These are phyloP conservation scores for Fusarium veterinarium DNA, from an alignment of 2,329 filamentous ascomycete genomes.

Conservation along the genomic window DNA sequence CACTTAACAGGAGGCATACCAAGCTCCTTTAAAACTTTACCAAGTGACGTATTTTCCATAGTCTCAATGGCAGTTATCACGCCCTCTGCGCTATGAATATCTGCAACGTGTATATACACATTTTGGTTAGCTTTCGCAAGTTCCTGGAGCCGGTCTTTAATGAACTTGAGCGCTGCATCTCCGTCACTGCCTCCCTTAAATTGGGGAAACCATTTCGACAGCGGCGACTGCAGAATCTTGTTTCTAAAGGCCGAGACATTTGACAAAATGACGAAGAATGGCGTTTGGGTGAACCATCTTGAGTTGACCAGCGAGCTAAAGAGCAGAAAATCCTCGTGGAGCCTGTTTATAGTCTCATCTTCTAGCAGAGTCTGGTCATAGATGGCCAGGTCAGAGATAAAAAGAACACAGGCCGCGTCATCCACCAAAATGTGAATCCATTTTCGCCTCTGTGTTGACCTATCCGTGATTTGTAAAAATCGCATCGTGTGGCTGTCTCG, in stretches of 20 bases:
- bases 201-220: not conserved
- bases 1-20: too few species aligned
- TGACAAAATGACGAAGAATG: not conserved
- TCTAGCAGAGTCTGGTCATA: not conserved
- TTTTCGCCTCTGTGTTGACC: not conserved
- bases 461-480: not conserved
- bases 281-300: not conserved
- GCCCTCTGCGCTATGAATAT: not conserved
- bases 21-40: not conserved
- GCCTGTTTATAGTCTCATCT: not conserved
- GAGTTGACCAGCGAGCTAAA: not conserved
- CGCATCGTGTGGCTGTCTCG: not conserved
- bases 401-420: not conserved
- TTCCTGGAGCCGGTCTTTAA: not conserved
- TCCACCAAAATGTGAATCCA: not conserved
- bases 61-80: not conserved
- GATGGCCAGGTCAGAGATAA: not conserved
- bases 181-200: not conserved
- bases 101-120: not conserved
- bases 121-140: not conserved
- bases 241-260: accelerated
- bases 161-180: not conserved
- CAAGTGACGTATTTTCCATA: not conserved
- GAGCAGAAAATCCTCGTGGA: not conserved
- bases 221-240: not conserved